Base-by-base conservation (phyloP, 257 asterid genomes). In the Nicotiana obtusifolia region DNA sequence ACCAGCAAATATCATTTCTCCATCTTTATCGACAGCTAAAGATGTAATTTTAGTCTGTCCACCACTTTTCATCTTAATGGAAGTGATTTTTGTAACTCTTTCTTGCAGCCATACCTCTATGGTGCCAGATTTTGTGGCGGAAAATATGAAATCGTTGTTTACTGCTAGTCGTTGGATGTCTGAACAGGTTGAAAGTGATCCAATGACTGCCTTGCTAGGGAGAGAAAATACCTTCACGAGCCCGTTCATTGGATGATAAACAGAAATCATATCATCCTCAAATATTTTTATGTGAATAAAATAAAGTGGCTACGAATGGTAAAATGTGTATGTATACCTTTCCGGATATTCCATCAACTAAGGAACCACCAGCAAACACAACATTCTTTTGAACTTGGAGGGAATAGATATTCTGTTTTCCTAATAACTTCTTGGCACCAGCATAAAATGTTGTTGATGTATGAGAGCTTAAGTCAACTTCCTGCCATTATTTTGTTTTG, bases 91-190 rank as follows among this genome's bases (percentile, higher is more conserved):
- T 5, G 89, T 60, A 49, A 86, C 83, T 76, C 91, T 88, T 68
- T 88, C 96, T 85, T 86, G 90, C 7, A 87, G 83, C 97, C 97
- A 92, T 61, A 93, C 94, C 84, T 93, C 94, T 52, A 93, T 87
- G 9, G 78, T 87, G 47, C 96, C 98, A 79, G 89, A 88, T 86
- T 87, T 93, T 76, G 93, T 86, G 13, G 95, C 91, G 3, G 90
- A 85, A 82, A 93, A 90, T 84, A 92, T 85, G 87, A 91, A 89
- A 64, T 92, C 96, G 64, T 77, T 90, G 88, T 86, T 91, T 14
- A 90, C 82, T 5, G 87, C 84, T 64, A 82, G 81, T 7, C 85
- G 85, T 81, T 87, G 96, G 80, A 90, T 89, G 85, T 92, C 98
- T 2, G 86, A 82, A 59, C 89, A 77, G 1, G 93, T 87, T 24